These are phyloP conservation scores for Truncatella angustata DNA, from an alignment of 2,329 filamentous ascomycete genomes.

Conservation along the genomic window DNA sequence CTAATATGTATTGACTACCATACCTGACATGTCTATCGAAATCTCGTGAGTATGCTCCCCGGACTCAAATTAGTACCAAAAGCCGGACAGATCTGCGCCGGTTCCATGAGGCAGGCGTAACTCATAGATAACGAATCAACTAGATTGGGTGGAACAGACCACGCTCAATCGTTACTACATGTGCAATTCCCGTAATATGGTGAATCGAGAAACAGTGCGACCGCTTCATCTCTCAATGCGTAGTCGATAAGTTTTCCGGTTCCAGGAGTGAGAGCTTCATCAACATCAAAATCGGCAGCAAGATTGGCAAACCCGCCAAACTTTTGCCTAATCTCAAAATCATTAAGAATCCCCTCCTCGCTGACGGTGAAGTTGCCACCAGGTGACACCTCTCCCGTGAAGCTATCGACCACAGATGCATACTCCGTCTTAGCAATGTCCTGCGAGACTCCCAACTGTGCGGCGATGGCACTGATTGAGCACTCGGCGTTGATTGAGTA, in stretches of 20 bases:
- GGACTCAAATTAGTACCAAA: too few species aligned
- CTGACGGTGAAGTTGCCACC: constrained; percentile 24
- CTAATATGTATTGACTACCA: too few species aligned
- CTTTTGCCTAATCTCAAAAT: constrained; percentile 21
- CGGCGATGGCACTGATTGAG: constrained; percentile 21
- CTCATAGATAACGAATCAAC: too few species aligned
- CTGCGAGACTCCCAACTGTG: constrained; percentile 19
- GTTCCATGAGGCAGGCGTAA: too few species aligned
- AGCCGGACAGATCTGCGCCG: too few species aligned
- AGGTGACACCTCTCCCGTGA: constrained; percentile 23
- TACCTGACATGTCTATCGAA: too few species aligned
- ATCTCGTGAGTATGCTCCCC: too few species aligned
- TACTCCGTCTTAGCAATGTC: constrained; percentile 23
- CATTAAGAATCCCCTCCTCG: constrained; percentile 24
- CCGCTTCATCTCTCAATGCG: constrained; percentile 20
- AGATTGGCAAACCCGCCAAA: constrained; percentile 25
- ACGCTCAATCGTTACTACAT: neutral
- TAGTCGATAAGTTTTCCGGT: constrained; percentile 28
- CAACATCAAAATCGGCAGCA: constrained; percentile 21
- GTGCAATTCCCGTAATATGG: neutral
- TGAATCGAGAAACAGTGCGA: neutral
- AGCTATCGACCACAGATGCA: constrained; percentile 17
- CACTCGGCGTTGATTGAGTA: constrained; percentile 16
- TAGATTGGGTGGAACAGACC: too few species aligned
- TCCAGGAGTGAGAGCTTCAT: constrained; percentile 22